Conservation (phyloP, 2,329 filamentous ascomycete species). For the Exserohilum turcica region DNA sequence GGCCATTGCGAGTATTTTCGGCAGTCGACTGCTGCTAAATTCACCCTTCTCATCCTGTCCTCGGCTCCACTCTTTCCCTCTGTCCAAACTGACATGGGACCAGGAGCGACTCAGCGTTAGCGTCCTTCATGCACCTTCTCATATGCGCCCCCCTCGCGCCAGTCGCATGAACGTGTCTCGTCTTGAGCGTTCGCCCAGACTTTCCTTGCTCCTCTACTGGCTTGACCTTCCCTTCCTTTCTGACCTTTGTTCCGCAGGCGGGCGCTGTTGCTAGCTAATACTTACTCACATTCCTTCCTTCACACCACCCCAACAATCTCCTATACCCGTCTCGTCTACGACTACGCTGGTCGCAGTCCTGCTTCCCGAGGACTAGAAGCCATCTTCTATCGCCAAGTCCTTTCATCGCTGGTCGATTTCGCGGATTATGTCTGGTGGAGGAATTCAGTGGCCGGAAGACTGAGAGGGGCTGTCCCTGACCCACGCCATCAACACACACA, state of each 20-base stretch:
- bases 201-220: constrained; percentile 41
- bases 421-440: constrained; percentile 44
- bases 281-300: constrained; percentile 42
- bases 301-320: constrained; percentile 15
- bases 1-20: constrained; percentile 24
- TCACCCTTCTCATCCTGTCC: constrained; percentile 24
- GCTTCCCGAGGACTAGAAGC: constrained; percentile 41
- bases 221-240: constrained; percentile 34
- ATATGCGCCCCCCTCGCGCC: constrained; percentile 40
- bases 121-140: constrained; percentile 46
- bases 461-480: constrained; percentile 38
- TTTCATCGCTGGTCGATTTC: constrained; percentile 29
- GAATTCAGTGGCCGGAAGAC: constrained; percentile 40
- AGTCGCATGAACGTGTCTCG: constrained; percentile 43
- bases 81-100: constrained; percentile 46
- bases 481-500: constrained; percentile 28
- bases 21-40: constrained; percentile 32
- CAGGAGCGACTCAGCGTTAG: constrained; percentile 43
- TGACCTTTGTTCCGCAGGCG: constrained; percentile 47
- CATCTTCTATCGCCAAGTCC: constrained; percentile 18
- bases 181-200: constrained; percentile 44
- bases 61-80: constrained; percentile 27
- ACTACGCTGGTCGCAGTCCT: constrained; percentile 40
- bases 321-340: constrained; percentile 20
- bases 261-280: constrained; percentile 47